These are phyloP conservation scores for Paramecium caudatum DNA, from an alignment of 73 alveolate species.

Conservation along the genomic window DNA sequence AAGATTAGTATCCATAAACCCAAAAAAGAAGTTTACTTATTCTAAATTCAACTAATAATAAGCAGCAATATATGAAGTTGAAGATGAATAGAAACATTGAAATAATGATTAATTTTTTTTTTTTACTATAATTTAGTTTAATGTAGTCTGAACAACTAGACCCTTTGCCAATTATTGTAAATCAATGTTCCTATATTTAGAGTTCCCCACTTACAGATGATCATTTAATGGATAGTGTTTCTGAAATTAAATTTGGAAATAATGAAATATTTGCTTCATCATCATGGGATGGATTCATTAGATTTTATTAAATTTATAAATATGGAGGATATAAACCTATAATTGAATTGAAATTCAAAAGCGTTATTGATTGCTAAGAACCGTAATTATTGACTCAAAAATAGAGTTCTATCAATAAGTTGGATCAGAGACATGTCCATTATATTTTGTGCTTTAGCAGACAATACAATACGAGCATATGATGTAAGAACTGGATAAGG, in stretches of 20 bases:
- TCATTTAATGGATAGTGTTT: constrained; percentile 21
- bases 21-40: not conserved
- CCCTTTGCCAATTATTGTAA: not conserved
- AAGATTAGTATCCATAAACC: not conserved
- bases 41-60: constrained; percentile 24
- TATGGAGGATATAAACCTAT: not conserved
- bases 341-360: constrained; percentile 35
- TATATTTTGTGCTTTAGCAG: constrained; percentile 70
- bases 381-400: not conserved
- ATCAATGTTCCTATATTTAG: not conserved
- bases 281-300: constrained; percentile 69
- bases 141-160: not conserved
- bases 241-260: constrained; percentile 54
- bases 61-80: constrained; percentile 16
- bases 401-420: constrained; percentile 40
- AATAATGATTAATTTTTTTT: not conserved
- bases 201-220: constrained; percentile 9
- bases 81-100: constrained; percentile 35
- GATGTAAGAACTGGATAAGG: constrained; percentile 62
- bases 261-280: constrained; percentile 50
- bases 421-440: constrained; percentile 62
- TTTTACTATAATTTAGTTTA: constrained; percentile 4
- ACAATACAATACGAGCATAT: constrained; percentile 56
- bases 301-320: constrained; percentile 53
- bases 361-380: constrained; percentile 49